Evolutionary conservation across 306 rosid genomes (phyloP).

Genomic region (Acacia crassicarpa): DNA sequence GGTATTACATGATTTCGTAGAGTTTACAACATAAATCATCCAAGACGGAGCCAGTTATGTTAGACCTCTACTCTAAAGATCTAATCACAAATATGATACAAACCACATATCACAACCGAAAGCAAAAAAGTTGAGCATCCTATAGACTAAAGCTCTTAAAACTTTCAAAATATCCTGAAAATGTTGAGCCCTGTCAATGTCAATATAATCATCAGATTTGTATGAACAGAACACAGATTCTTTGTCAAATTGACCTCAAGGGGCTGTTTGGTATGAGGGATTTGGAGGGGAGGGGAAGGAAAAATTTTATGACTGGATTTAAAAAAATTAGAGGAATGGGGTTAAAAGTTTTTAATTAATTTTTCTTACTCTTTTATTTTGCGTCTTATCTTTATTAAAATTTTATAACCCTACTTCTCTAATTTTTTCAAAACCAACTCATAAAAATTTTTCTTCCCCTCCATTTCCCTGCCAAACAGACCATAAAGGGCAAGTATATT

Average conservation of each 20-base stretch:
- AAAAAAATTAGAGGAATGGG: no score
- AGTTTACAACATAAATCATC: background rate
- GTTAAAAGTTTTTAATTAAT: no score
- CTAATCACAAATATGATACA: background rate
- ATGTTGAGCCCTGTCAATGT: constrained; percentile 1
- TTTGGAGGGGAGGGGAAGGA: no score
- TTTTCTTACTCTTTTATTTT: no score
- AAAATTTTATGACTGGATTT: no score
- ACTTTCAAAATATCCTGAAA: constrained; percentile 3
- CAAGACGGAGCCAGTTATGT: background rate
- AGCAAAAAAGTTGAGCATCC: background rate
- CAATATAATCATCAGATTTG: constrained; percentile 1
- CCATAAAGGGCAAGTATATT: background rate
- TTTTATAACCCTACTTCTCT: no score
- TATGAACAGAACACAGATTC: constrained; percentile 1
- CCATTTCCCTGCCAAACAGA: no score
- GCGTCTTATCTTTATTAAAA: no score
- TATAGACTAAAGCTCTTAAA: background rate
- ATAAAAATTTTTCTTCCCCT: no score
- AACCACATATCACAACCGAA: background rate
- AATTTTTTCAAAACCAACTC: no score
- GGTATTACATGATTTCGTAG: background rate
- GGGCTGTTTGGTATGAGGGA: no score
- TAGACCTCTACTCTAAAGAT: background rate
- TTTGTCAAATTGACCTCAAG: background rate